Evolutionary conservation across 805 yeast genomes (phyloP), one percentile per base, ranked within the genome.

Genomic region (Wickerhamomyces chaumierensis): DNA sequence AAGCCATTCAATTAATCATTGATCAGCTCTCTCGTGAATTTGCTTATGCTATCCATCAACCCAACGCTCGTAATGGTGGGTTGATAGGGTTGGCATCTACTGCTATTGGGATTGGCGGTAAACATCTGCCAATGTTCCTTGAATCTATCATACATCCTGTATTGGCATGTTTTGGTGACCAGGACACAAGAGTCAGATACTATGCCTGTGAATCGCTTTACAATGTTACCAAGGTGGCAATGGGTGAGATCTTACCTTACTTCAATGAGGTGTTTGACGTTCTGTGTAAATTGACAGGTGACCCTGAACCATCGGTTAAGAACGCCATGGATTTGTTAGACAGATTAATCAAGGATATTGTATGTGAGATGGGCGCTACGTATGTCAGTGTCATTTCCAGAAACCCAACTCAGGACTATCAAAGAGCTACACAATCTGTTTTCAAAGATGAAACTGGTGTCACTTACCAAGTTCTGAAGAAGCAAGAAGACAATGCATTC

Each of bases 241-340:
- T 94, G 48, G 97, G 97, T 21, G 97, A 92, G 59, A 84, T 92
- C 18, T 64, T 92, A 43, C 65, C 82, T 12, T 88, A 85, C 56
- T 92, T 92, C 67, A 92, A 90, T 60, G 97, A 92, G 60, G 81
- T 87, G 2, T 92, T 92, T 56, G 97, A 92, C 56, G 92, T 88
- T 16, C 66, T 92, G 39, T 88, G 96, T 56, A 80, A 81, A 42
- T 71, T 88, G 40, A 86, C 90, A 18, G 87, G 95, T 0, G 97
- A 90, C 53, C 73, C 87, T 1, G 97, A 92, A 49, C 75, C 81
- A 33, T 79, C 94, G 29, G 96, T 92, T 23, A 83, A 88, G 51
- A 90, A 87, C 50, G 98, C 96, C 9, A 96, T 97, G 5, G 96
- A 88, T 58, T 70, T 92, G 34, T 70, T 92, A 45, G 96, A 92